phyloP scores from a whole-genome alignment of 2,329 filamentous ascomycete species.

The Chaetomium sp. region DNA sequence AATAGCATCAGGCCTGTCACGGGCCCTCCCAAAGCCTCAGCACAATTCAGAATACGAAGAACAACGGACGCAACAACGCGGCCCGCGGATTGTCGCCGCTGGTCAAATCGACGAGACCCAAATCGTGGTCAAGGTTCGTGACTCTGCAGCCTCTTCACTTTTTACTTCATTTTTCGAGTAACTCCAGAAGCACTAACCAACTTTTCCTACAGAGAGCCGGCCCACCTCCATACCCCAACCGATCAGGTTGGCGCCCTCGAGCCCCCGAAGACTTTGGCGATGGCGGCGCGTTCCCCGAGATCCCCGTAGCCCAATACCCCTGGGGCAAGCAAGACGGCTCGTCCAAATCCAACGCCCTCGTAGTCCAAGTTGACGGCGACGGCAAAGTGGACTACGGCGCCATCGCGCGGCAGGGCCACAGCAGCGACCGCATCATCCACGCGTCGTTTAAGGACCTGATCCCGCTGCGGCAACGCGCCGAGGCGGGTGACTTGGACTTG shows the following conservation, averaged over 20 bases:
- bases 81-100: slow-evolving; percentile 74
- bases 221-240: slow-evolving; percentile 81
- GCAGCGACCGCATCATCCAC: slow-evolving; percentile 78
- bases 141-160: not conserved
- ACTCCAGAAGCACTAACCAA: no score
- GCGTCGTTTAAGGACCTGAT: slow-evolving; percentile 96
- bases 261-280: slow-evolving; percentile 88
- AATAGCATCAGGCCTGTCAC: slow-evolving; percentile 65
- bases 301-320: slow-evolving; percentile 90
- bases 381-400: slow-evolving; percentile 96
- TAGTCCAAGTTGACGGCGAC: slow-evolving; percentile 84
- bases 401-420: slow-evolving; percentile 84
- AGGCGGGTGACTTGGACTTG: slow-evolving; percentile 85
- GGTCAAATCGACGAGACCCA: slow-evolving; percentile 79
- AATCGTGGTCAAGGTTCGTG: slow-evolving; percentile 65
- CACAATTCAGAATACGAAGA: slow-evolving; percentile 89
- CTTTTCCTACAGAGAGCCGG: slow-evolving; percentile 57
- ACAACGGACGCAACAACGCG: slow-evolving; percentile 63
- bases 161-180: not conserved
- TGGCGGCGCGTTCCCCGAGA: slow-evolving; percentile 91
- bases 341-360: slow-evolving; percentile 73
- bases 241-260: slow-evolving; percentile 85
- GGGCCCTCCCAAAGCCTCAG: slow-evolving; percentile 79
- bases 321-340: slow-evolving; percentile 79
- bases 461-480: slow-evolving; percentile 82